Evolutionary conservation across 2,329 filamentous ascomycete genomes (phyloP).

Genomic region (Aspergillus sp.): DNA sequence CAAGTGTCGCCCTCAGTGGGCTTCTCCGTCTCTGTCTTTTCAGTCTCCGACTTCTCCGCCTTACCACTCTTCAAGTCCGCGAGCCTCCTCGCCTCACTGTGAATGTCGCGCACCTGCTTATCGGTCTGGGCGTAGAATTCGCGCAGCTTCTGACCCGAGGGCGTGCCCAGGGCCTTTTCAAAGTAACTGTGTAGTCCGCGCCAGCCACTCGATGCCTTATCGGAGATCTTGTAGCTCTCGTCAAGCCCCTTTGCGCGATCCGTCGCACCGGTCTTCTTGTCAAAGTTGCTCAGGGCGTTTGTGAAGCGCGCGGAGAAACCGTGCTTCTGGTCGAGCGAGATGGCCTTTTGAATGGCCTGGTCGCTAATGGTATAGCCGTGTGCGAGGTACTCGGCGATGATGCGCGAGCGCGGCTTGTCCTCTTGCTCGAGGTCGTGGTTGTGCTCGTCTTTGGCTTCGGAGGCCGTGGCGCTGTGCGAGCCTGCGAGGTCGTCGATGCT

Average conservation of each 20-base stretch:
- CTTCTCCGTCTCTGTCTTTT: slow-evolving; percentile 6
- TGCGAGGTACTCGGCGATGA: slow-evolving; percentile 94
- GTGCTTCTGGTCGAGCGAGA: slow-evolving; percentile 88
- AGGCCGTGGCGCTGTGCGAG: slow-evolving; percentile 61
- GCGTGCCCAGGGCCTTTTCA: slow-evolving; percentile 85
- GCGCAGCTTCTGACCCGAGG: slow-evolving; percentile 84
- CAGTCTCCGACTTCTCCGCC: slow-evolving; percentile 31
- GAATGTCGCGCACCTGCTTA: slow-evolving; percentile 92
- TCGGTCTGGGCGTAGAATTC: slow-evolving; percentile 84
- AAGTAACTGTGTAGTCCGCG: slow-evolving; percentile 84
- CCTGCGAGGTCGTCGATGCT: slow-evolving; percentile 67
- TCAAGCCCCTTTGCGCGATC: slow-evolving; percentile 86
- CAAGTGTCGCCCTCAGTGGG: slow-evolving; percentile 12
- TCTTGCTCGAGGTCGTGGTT: slow-evolving; percentile 81
- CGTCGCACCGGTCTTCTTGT: slow-evolving; percentile 83
- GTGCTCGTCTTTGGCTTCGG: slow-evolving; percentile 58
- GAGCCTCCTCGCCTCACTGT: slow-evolving; percentile 84
- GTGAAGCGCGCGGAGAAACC: slow-evolving; percentile 83
- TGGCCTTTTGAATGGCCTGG: slow-evolving; percentile 76
- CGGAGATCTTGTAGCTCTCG: slow-evolving; percentile 78
- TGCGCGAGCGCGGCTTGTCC: slow-evolving; percentile 93
- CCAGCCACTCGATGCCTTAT: slow-evolving; percentile 70
- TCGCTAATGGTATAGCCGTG: slow-evolving; percentile 87
- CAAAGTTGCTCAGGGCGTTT: slow-evolving; percentile 73
- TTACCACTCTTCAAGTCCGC: slow-evolving; percentile 78